Conservation (phyloP, 2,329 filamentous ascomycete species). For the Aspergillus amoenus region DNA sequence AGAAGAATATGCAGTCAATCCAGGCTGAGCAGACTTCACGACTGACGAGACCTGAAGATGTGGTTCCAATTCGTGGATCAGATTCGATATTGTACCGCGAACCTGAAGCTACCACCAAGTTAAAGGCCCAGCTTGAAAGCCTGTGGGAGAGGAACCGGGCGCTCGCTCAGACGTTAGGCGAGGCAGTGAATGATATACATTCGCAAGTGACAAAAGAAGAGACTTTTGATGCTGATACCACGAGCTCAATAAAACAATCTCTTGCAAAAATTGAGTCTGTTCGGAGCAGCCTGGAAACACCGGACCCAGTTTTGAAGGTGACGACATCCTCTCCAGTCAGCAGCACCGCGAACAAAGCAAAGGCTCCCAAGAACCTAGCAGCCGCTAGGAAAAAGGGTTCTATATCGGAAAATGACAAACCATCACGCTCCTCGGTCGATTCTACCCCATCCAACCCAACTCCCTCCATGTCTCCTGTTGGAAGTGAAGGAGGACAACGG, state of each 20-base stretch:
- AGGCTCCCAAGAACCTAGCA: not conserved
- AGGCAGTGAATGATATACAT: constrained; percentile 43
- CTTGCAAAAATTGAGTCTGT: constrained; percentile 45
- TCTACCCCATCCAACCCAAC: constrained; percentile 6
- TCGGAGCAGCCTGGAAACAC: constrained; percentile 43
- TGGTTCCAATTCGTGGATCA: constrained; percentile 14
- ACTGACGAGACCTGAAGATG: constrained; percentile 17
- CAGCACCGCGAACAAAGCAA: constrained; percentile 5
- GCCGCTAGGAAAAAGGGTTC: not conserved
- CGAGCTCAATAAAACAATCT: constrained; percentile 35
- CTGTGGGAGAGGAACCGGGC: constrained; percentile 42
- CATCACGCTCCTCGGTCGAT: constrained; percentile 4
- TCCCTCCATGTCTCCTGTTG: constrained; percentile 10
- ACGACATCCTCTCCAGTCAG: constrained; percentile 4
- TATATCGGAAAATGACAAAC: constrained; percentile 1
- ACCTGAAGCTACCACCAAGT: constrained; percentile 21
- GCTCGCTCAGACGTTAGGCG: constrained; percentile 42
- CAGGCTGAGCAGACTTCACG: constrained; percentile 39
- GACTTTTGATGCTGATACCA: constrained; percentile 22
- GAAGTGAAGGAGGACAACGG: constrained; percentile 5
- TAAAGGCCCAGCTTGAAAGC: constrained; percentile 33
- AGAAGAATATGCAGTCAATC: constrained; percentile 48
- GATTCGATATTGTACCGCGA: constrained; percentile 13
- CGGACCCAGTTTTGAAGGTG: constrained; percentile 30
- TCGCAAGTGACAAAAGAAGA: constrained; percentile 31